Base-by-base conservation (phyloP, 805 yeast genomes). In the Zygotorulaspora sp. region DNA sequence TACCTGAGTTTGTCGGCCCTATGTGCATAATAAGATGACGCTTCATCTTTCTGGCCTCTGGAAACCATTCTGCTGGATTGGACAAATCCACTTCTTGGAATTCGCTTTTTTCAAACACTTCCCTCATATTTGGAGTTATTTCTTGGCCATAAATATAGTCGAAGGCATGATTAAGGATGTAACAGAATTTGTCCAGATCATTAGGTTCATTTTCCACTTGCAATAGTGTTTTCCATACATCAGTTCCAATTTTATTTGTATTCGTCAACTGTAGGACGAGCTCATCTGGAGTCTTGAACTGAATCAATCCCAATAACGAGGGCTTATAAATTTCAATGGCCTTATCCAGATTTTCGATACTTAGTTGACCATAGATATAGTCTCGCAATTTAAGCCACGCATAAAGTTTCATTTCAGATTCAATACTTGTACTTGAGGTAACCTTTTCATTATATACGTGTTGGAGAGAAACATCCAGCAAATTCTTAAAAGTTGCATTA, bases 1-100 rank as follows among this genome's bases (percentile, higher is more conserved):
- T 92, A 9, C 99, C 99, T 48, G 92, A 80, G 58, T 92, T 92
- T 0, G 99, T 92, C 1, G 99, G 98, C 0, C 99, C 99, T 8
- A 92, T 85, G 58, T 92, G 99, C 78, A 92, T 75, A n/a, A 83
- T 72, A 33, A 92, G 71, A 35, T 82, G 80, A 26, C 99, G 68
- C 46, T 77, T 79, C 66, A 87, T 68, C 45, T 78, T 75, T 26
- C 97, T 69, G 0, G 98, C 94, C 30, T 71, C 77, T 0, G 97
- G 96, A 52, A 71, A 92, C 88, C 95, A 83, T 46, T 78, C 78
- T 7, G 74, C 74, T 0, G 92, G 92, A 45, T 77, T 70, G 12
- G 70, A 57, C 16, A 78, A 62, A 48, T 76, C 78, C 6, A 66
- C 54, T 18, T 50, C 57, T 10, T 47, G 39, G 3, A 39, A 32